Percentiles rank a stretch among this genome's conserved stretches.
Conservation (phyloP, 768 basidiomycete genomes). For the Xerocomellus intermedius region DNA sequence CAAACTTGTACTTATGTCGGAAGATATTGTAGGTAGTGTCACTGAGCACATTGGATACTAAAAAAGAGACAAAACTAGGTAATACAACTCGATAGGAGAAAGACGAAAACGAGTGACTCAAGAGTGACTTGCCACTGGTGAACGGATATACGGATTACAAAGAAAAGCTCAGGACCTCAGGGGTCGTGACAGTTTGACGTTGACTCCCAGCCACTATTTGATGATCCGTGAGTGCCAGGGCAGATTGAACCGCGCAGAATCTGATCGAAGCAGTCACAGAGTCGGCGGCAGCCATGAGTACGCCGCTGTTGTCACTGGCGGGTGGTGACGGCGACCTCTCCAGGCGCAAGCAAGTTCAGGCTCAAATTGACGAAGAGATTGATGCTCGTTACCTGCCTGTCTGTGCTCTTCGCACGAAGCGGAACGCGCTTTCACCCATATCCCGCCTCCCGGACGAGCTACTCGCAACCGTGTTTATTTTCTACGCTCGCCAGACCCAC, state of each 20-base stretch:
- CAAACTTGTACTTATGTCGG: too few relatives aligned
- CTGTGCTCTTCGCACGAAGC: neutral
- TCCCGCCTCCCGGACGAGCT: slow-evolving; percentile 4
- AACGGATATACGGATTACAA: too few relatives aligned
- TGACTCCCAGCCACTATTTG: too few relatives aligned
- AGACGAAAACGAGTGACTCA: too few relatives aligned
- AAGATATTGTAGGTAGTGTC: too few relatives aligned
- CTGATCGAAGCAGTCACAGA: neutral
- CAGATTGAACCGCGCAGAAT: neutral
- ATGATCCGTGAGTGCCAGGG: neutral
- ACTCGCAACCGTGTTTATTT: neutral
- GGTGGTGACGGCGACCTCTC: neutral
- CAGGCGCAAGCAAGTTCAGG: neutral
- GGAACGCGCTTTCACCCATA: neutral
- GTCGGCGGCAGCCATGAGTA: neutral
- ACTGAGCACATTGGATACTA: too few relatives aligned
- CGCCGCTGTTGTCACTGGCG: neutral
- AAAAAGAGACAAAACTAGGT: too few relatives aligned
- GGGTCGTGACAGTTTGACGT: too few relatives aligned
- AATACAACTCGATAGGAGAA: too few relatives aligned
- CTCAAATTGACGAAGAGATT: neutral
- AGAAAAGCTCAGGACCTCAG: too few relatives aligned
- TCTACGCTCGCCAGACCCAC: neutral
- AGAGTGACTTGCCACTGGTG: too few relatives aligned
- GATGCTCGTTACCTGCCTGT: neutral